These are phyloP conservation scores for Colletotrichum ledebouriae DNA, from an alignment of 2,329 filamentous ascomycete species.

Conservation along the genomic window DNA sequence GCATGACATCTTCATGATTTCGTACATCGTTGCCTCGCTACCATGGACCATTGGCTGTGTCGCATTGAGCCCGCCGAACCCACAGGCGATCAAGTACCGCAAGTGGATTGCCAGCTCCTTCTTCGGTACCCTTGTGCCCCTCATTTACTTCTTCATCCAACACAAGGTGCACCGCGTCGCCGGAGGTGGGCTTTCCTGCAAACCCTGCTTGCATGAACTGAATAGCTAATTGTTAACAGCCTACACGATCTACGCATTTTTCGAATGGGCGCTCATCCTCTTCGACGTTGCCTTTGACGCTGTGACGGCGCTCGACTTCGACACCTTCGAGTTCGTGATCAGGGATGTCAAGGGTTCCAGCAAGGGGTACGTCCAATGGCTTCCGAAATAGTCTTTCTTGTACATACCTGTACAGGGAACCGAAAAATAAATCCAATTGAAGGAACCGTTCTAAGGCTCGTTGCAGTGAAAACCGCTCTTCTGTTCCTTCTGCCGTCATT, in stretches of 20 bases:
- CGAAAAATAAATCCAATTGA: constrained; percentile 48
- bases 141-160: constrained; percentile 98
- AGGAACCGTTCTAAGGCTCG: constrained; percentile 56
- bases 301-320: constrained; percentile 92
- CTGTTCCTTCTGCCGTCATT: constrained; percentile 62
- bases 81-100: constrained; percentile 85
- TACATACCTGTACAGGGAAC: constrained; percentile 51
- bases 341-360: constrained; percentile 90
- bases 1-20: constrained; percentile 99
- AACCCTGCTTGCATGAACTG: background rate
- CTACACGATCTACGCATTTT: constrained; percentile 97
- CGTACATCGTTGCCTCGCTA: constrained; percentile 92
- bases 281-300: constrained; percentile 98
- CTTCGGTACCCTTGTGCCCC: constrained; percentile 89
- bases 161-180: constrained; percentile 96
- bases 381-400: constrained; percentile 80
- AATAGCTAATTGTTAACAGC: constrained; percentile 66
- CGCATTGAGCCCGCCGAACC: constrained; percentile 86
- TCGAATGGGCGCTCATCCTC: constrained; percentile 95
- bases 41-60: constrained; percentile 96
- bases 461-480: constrained; percentile 62
- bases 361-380: constrained; percentile 98
- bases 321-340: constrained; percentile 86
- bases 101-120: constrained; percentile 87
- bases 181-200: constrained; percentile 76